Percentiles rank a stretch among this genome's conserved stretches.
phyloP scores from a whole-genome alignment of 2,329 filamentous ascomycete genomes.

The Claviceps digitariae region DNA sequence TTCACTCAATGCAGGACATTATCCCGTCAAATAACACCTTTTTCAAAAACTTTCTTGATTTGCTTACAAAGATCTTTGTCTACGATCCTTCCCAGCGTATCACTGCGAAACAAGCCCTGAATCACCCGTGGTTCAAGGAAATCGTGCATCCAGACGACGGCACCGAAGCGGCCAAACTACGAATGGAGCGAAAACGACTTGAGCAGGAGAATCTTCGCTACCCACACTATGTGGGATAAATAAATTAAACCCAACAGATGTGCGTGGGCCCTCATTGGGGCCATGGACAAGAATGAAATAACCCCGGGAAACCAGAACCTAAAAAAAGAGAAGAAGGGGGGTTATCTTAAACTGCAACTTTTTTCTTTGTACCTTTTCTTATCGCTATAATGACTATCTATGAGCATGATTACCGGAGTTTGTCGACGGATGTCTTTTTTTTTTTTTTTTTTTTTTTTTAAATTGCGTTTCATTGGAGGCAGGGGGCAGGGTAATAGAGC shows the following conservation, averaged over 20 bases:
- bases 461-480: neutral
- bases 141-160: conserved; percentile 44
- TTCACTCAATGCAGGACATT: conserved; percentile 24
- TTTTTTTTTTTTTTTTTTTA: neutral
- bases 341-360: neutral
- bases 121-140: conserved; percentile 49
- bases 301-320: neutral
- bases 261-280: neutral
- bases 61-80: conserved; percentile 46
- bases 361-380: neutral
- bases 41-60: conserved; percentile 40
- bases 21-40: conserved; percentile 41
- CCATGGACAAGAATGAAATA: neutral
- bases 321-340: neutral
- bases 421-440: neutral
- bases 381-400: conserved; percentile 3
- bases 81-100: conserved; percentile 47
- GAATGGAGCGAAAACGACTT: conserved; percentile 11
- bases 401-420: conserved; percentile 6
- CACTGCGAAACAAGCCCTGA: conserved; percentile 44
- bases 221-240: neutral
- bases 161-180: conserved; percentile 45
- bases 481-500: neutral
- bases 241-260: neutral
- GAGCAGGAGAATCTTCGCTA: conserved; percentile 5